Conservation (phyloP, 352 stramenopile genomes). For the Pythium rishiriense region DNA sequence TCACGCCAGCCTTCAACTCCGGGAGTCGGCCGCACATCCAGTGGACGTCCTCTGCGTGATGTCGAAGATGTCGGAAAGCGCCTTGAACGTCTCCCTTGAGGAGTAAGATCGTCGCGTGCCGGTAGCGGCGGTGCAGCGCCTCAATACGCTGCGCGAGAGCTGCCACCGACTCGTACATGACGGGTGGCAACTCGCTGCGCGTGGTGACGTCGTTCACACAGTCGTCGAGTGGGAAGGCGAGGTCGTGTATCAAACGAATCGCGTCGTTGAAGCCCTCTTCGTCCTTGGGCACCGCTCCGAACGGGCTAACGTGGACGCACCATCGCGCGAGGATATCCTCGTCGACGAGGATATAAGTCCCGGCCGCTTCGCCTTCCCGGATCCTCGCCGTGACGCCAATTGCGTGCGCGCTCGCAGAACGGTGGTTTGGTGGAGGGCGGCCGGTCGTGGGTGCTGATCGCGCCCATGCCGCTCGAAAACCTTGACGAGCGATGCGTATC, state of each 20-base stretch:
- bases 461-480: not conserved
- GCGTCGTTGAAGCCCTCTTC: not conserved
- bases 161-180: not conserved
- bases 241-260: slow-evolving; percentile 17
- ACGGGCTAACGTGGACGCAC: slow-evolving; percentile 11
- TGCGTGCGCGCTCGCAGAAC: not conserved
- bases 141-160: slow-evolving; percentile 5
- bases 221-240: not conserved
- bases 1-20: not conserved
- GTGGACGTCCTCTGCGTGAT: not conserved
- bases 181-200: not conserved
- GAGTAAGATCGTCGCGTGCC: not conserved
- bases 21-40: slow-evolving; percentile 1
- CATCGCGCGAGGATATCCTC: not conserved
- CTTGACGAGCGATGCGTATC: not conserved
- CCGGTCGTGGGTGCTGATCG: not conserved
- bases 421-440: not conserved
- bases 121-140: not conserved
- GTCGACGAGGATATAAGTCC: not conserved
- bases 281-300: slow-evolving; percentile 12
- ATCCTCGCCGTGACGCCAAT: too few relatives aligned
- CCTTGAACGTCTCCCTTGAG: slow-evolving; percentile 19
- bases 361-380: too few relatives aligned
- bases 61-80: slow-evolving; percentile 14
- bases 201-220: slow-evolving; percentile 7